Percentiles rank a stretch among this genome's conserved stretches.
phyloP scores from a whole-genome alignment of 2,329 filamentous ascomycete genomes.

The Venturia asperata region DNA sequence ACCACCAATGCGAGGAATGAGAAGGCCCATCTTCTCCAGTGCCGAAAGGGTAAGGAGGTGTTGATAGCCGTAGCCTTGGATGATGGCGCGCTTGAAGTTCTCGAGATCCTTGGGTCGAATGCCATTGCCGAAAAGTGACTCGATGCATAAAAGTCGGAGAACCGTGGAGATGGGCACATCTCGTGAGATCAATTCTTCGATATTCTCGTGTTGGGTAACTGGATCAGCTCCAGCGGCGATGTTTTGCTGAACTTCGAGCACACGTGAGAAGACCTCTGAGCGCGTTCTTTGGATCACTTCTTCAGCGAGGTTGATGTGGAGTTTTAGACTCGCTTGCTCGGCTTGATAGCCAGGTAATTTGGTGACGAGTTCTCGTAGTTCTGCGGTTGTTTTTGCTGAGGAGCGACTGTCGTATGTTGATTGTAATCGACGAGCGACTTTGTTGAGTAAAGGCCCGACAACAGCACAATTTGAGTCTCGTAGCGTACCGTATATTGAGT shows the following conservation, averaged over 20 bases:
- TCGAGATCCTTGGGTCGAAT: constrained; percentile 86
- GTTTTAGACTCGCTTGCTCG: constrained; percentile 85
- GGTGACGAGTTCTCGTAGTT: constrained; percentile 90
- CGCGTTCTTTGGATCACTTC: constrained; percentile 92
- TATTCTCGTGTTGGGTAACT: constrained; percentile 77
- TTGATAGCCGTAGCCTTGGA: constrained; percentile 92
- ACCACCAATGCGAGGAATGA: constrained; percentile 52
- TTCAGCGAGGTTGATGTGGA: constrained; percentile 86
- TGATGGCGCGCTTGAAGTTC: constrained; percentile 74
- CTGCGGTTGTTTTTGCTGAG: constrained; percentile 71
- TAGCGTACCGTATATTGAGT: constrained; percentile 80
- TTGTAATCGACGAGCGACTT: constrained; percentile 77
- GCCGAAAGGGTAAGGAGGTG: constrained; percentile 84
- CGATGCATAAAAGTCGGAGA: constrained; percentile 78
- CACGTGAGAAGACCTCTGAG: constrained; percentile 78
- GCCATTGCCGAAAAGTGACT: constrained; percentile 83
- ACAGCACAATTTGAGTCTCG: constrained; percentile 93
- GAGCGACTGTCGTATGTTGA: constrained; percentile 85
- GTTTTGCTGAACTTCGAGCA: constrained; percentile 92
- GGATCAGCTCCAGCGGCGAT: constrained; percentile 85
- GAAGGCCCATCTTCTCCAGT: constrained; percentile 81
- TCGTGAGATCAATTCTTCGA: constrained; percentile 90
- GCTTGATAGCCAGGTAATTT: constrained; percentile 88
- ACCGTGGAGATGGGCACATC: constrained; percentile 75
- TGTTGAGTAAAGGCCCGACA: constrained; percentile 81